These are phyloP conservation scores for Amanita pseudoporphyria DNA, from an alignment of 768 basidiomycete genomes.

Conservation along the genomic window DNA sequence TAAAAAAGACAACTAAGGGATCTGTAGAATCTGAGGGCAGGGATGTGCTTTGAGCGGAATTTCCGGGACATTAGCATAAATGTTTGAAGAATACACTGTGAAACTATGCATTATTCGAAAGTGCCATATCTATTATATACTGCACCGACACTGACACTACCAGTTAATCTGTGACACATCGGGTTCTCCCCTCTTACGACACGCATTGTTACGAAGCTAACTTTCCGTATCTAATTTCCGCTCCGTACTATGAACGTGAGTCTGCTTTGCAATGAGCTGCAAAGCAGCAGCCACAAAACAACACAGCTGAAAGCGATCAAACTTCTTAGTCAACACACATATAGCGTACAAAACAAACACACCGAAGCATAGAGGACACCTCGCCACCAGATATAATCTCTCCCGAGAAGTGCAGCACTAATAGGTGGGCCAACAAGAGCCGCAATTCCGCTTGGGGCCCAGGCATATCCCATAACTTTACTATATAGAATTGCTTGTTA, in stretches of 20 bases:
- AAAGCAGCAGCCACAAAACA: slow-evolving; percentile 1
- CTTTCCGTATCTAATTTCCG: background rate
- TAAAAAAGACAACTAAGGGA: no score
- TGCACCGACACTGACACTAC: no score
- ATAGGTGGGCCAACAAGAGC: slow-evolving; percentile 6
- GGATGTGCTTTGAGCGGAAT: no score
- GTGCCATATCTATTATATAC: no score
- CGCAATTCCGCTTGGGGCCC: slow-evolving; percentile 4
- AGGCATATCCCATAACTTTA: slow-evolving; percentile 4
- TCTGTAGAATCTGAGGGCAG: no score
- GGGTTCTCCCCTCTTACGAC: no score
- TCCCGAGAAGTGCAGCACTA: slow-evolving; percentile 6
- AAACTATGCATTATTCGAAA: no score
- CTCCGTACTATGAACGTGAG: background rate
- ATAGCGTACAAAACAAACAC: background rate
- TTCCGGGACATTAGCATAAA: no score
- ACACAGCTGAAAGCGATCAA: background rate
- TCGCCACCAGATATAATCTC: slow-evolving; percentile 8
- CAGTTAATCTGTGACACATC: no score
- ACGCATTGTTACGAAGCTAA: no score
- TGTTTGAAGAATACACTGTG: no score
- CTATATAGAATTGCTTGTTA: background rate
- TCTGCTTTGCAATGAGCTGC: slow-evolving; percentile 4
- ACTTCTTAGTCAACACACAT: background rate
- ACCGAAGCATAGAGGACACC: slow-evolving; percentile 7